phyloP scores from a whole-genome alignment of 441 rosid genomes.

The Populus hybrid region DNA sequence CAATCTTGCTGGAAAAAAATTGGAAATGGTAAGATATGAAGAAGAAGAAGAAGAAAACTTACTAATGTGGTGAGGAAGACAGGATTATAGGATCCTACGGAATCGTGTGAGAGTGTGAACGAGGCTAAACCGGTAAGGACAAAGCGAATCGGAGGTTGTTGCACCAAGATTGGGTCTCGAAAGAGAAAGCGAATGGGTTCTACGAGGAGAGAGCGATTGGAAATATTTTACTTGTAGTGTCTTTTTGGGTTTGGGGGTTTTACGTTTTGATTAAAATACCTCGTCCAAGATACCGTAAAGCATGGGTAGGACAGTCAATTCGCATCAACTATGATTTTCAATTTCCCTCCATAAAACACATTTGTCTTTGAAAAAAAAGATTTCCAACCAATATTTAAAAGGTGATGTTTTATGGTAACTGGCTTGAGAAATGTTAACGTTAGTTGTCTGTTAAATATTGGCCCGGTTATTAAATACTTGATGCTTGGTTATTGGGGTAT shows the following conservation, averaged over 20 bases:
- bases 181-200: background rate
- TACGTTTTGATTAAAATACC: background rate
- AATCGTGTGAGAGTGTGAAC: background rate
- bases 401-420: no score
- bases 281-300: background rate
- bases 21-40: background rate
- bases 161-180: background rate
- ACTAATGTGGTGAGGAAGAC: background rate
- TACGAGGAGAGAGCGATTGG: background rate
- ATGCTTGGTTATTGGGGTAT: no score
- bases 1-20: background rate
- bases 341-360: constrained; percentile 47
- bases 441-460: no score
- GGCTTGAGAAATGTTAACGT: no score
- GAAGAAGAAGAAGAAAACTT: background rate
- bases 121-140: background rate
- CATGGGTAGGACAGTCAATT: constrained; percentile 42
- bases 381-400: background rate
- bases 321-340: constrained; percentile 17
- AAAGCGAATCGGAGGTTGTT: background rate
- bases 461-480: no score
- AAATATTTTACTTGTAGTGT: background rate
- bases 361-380: background rate
- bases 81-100: background rate
- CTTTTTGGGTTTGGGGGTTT: background rate